Conservation (phyloP, 2,329 filamentous ascomycete species). For the Aspergillus latus region DNA sequence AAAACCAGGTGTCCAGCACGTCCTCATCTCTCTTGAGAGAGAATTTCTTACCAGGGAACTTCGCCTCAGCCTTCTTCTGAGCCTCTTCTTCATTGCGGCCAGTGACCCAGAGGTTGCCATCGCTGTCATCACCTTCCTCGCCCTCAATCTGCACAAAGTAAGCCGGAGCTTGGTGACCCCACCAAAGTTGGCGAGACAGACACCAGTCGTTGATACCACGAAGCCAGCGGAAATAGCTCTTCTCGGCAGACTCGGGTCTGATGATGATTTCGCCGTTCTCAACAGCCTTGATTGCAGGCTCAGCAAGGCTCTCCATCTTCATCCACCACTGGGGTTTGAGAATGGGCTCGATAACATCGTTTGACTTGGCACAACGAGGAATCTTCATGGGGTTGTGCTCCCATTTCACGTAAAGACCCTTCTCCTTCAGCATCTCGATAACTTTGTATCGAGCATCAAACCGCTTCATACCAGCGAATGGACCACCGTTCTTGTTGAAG, state of each 20-base stretch:
- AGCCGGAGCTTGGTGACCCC: conserved; percentile 91
- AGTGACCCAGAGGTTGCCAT: conserved; percentile 75
- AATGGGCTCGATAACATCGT: conserved; percentile 90
- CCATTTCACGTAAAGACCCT: conserved; percentile 87
- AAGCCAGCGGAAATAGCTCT: conserved; percentile 87
- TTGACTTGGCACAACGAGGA: conserved; percentile 82
- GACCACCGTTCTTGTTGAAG: conserved; percentile 80
- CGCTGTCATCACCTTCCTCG: conserved; percentile 53
- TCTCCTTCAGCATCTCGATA: conserved; percentile 78
- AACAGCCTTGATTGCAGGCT: conserved; percentile 77
- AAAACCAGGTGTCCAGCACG: conserved; percentile 96
- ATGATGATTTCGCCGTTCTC: conserved; percentile 82
- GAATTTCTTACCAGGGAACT: conserved; percentile 79
- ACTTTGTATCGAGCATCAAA: conserved; percentile 90
- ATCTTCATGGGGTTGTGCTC: conserved; percentile 95
- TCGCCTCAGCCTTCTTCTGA: conserved; percentile 72
- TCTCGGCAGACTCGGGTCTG: conserved; percentile 76
- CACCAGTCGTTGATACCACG: conserved; percentile 91
- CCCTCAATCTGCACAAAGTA: conserved; percentile 83
- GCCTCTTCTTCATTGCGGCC: conserved; percentile 80
- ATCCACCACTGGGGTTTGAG: conserved; percentile 99
- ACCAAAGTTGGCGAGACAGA: conserved; percentile 86
- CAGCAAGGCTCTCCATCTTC: conserved; percentile 80
- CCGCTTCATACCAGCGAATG: conserved; percentile 81
- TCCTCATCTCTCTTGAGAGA: conserved; percentile 81